Evolutionary conservation across 345 rosid genomes (phyloP).

Genomic region (Turnera subulata): DNA sequence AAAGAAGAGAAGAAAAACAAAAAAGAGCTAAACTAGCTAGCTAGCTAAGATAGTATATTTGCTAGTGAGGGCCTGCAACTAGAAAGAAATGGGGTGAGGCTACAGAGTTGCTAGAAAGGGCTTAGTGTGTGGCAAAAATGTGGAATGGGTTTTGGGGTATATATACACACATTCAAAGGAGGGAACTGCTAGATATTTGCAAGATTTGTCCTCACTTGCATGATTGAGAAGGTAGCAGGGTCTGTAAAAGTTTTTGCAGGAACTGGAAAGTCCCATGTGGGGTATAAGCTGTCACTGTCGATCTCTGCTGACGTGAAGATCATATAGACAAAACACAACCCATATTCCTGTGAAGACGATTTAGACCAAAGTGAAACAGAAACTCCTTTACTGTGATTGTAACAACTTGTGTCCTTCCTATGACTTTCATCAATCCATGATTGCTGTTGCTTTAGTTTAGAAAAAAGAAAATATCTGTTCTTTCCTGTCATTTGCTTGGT

Average conservation of each 20-base stretch:
- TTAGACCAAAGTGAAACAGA: too few relatives aligned
- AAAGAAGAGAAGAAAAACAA: neutral
- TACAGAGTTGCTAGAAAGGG: slow-evolving; percentile 7
- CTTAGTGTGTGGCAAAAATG: neutral
- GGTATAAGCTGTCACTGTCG: slow-evolving; percentile 42
- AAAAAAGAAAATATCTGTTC: too few relatives aligned
- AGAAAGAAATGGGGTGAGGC: neutral
- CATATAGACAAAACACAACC: neutral
- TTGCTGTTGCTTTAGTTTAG: too few relatives aligned
- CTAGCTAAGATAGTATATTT: neutral
- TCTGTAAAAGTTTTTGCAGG: neutral
- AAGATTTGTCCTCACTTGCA: slow-evolving; percentile 3
- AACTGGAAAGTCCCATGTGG: slow-evolving; percentile 22
- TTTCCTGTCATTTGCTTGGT: too few relatives aligned
- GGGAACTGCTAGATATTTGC: neutral
- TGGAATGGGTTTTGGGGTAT: neutral
- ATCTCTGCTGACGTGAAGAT: neutral
- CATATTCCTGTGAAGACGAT: neutral
- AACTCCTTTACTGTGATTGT: too few relatives aligned
- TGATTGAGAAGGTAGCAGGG: slow-evolving; percentile 3
- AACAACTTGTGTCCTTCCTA: too few relatives aligned
- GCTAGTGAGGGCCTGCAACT: neutral
- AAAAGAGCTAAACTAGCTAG: neutral
- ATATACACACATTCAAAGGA: slow-evolving; percentile 14
- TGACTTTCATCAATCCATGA: too few relatives aligned